Conservation (phyloP, 1,284 basidiomycete genomes). For the Wallemia ichthyophaga region DNA sequence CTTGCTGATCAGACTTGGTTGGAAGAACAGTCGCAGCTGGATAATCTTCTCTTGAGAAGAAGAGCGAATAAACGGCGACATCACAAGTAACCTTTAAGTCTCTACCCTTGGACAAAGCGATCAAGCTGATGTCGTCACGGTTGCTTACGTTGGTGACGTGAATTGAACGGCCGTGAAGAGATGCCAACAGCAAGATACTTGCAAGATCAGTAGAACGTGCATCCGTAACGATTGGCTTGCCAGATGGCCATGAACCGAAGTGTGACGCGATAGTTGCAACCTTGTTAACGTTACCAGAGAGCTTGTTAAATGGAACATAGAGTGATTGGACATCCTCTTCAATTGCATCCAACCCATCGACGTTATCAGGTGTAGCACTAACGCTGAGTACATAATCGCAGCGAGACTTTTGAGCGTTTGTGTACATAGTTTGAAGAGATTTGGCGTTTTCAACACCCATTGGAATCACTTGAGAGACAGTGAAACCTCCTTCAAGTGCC, state of each 20-base stretch:
- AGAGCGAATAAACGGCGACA: conserved; percentile 70
- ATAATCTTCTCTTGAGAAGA: conserved; percentile 54
- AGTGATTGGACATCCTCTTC: conserved; percentile 44
- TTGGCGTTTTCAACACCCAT: conserved; percentile 26
- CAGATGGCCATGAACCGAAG: conserved; percentile 65
- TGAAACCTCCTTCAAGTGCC: conserved; percentile 61
- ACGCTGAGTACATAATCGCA: conserved; percentile 66
- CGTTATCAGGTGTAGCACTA: conserved; percentile 39
- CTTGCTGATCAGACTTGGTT: conserved; percentile 41
- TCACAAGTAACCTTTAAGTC: conserved; percentile 86
- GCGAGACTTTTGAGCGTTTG: conserved; percentile 32
- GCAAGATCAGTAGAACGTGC: conserved; percentile 76
- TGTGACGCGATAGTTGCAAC: conserved; percentile 40
- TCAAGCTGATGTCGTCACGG: conserved; percentile 63
- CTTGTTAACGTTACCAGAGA: conserved; percentile 24
- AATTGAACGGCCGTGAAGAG: conserved; percentile 59
- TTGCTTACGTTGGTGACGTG: conserved; percentile 82
- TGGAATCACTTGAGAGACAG: conserved; percentile 46
- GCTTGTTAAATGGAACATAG: conserved; percentile 45
- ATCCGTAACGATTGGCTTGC: conserved; percentile 79
- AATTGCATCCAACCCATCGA: conserved; percentile 21
- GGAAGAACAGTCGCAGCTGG: conserved; percentile 35
- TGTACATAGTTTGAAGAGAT: conserved; percentile 35
- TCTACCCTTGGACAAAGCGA: conserved; percentile 81
- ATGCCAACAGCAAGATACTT: conserved; percentile 71